Percentiles rank a stretch among this genome's conserved stretches.
phyloP scores from a whole-genome alignment of 257 asterid genomes.

The Solanum infundibuliforme region DNA sequence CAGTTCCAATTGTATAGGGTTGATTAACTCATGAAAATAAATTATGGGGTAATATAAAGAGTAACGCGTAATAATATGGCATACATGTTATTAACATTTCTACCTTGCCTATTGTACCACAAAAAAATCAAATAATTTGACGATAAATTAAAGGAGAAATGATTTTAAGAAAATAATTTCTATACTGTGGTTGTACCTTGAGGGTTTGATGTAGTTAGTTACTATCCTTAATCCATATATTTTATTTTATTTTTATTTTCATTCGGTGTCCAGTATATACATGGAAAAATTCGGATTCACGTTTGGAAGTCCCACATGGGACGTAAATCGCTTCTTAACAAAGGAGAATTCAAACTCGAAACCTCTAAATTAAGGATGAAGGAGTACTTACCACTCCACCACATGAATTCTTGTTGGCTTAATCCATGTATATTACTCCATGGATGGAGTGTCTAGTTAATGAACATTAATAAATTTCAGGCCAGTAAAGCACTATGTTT shows the following conservation, averaged over 20 bases:
- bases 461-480: neutral
- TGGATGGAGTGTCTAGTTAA: neutral
- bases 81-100: neutral
- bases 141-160: neutral
- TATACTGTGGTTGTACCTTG: neutral
- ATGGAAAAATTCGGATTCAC: no score
- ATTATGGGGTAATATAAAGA: neutral
- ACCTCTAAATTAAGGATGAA: no score
- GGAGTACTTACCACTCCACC: no score
- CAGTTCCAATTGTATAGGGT: neutral
- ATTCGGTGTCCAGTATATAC: rapidly evolving
- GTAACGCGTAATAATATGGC: neutral
- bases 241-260: no score
- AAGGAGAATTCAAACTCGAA: no score
- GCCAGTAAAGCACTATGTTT: neutral
- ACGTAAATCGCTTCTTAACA: no score
- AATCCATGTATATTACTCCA: neutral
- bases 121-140: neutral
- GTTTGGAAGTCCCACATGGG: no score
- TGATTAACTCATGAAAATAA: neutral
- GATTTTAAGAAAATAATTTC: neutral
- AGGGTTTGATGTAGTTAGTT: neutral
- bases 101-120: neutral
- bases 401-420: no score
- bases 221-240: neutral